A percentile compares a stretch with the other conserved stretches of the same genome.
These are phyloP conservation scores for Quercus variabilis DNA, from an alignment of 306 rosid species.

Conservation along the genomic window DNA sequence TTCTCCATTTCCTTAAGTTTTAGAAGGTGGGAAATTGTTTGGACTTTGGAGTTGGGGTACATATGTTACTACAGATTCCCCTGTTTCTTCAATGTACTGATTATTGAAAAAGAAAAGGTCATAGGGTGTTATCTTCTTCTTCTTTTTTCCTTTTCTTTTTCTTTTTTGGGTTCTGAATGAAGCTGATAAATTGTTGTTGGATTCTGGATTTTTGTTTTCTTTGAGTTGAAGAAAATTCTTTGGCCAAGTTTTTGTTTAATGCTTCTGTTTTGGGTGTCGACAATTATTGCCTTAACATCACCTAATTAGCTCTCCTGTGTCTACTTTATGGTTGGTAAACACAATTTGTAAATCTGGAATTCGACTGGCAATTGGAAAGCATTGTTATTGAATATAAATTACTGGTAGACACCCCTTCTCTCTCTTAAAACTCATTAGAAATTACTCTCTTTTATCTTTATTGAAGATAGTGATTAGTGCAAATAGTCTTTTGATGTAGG, in stretches of 20 bases:
- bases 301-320: not conserved
- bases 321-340: no score
- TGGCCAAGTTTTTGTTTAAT: not conserved
- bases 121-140: no score
- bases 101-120: not conserved
- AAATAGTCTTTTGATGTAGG: no score
- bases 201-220: not conserved
- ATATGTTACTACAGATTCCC: not conserved
- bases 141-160: no score
- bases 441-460: no score
- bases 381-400: no score
- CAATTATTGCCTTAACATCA: not conserved
- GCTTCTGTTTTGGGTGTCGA: not conserved
- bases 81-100: not conserved
- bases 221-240: not conserved
- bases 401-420: no score
- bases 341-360: no score
- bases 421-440: no score
- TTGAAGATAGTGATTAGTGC: no score
- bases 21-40: not conserved
- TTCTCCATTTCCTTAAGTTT: not conserved
- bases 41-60: not conserved
- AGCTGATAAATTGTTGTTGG: not conserved
- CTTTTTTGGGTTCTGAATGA: no score
- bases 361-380: no score